Base-by-base conservation (phyloP, 495 filamentous ascomycete species). In the Hamigera avellanea region DNA sequence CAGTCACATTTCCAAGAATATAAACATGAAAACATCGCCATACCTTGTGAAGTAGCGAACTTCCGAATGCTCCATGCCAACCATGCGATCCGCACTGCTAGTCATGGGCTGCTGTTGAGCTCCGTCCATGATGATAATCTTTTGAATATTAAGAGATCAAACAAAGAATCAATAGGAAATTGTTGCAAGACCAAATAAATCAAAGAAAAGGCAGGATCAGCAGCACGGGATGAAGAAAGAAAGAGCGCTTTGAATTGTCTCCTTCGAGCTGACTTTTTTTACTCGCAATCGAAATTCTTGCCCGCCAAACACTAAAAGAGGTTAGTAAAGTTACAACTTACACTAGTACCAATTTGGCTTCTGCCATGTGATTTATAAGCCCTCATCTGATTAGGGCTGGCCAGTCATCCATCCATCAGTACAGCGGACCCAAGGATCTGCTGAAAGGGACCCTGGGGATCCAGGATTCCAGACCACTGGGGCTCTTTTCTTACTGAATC, bases 41-140 rank as follows among this genome's bases (percentile, higher is more conserved):
- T 62, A 86, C 86, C 85, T 91, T 58, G 93, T 95, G 70, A 95
- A 95, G 67, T 95, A 95, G 60, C 93, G 87, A 50, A 86, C 81
- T 67, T 95, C 87, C 42, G 86, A 81, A 59, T 93, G 86, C 47
- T 80, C 80, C 69, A 86, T 76, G 45, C 70, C 66, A 12, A 66
- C 68, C 57, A 72, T 63, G 43, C 57, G 60, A 44, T 74, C 67
- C 32, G 64, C 64, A 42, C 64, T 68, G 61, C 62, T 68, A 42
- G 56, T 34, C 38, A 49, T 61, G 40, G 54, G 13, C 37, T 46
- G 31, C 26, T 55, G 36, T 43, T 52, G 53, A n/a, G 37, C 33
- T 43, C 36, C 53, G 37, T 48, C 48, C 61, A 66, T 66, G 17
- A 40, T 61, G 47, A 40, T 36, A 35, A 14, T 21, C 19, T 19